These are phyloP conservation scores for Luffa aegyptiaca DNA, from an alignment of 306 rosid genomes.

Conservation along the genomic window DNA sequence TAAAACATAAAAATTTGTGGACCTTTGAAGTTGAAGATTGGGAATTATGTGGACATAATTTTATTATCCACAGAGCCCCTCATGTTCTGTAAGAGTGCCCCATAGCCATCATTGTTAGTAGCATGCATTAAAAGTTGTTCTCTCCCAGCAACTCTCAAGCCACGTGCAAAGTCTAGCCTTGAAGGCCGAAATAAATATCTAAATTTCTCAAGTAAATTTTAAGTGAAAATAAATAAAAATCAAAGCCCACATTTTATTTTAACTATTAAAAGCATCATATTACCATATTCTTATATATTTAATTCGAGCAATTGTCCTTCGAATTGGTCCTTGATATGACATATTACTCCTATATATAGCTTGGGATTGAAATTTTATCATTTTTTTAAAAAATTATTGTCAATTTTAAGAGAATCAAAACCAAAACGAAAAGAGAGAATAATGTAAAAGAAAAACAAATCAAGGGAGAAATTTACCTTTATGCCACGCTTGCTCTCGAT, in stretches of 20 bases:
- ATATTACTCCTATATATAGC: background rate
- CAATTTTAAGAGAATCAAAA: background rate
- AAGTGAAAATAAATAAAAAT: background rate
- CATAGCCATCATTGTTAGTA: conserved; percentile 8
- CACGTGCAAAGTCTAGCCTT: conserved; percentile 15
- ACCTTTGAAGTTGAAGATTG: background rate
- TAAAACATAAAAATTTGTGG: background rate
- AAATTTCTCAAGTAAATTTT: background rate
- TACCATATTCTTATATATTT: background rate
- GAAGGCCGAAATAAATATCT: background rate
- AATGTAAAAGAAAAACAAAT: background rate
- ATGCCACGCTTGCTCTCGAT: background rate
- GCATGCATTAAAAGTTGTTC: conserved; percentile 11
- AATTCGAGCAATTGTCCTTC: too few species aligned
- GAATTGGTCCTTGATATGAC: background rate
- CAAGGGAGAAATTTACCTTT: background rate
- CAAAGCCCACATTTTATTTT: background rate
- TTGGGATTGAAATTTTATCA: background rate
- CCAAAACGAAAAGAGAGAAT: background rate
- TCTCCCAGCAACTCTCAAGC: background rate
- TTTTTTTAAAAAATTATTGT: background rate
- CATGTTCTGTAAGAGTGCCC: background rate
- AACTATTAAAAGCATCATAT: background rate
- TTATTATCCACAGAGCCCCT: background rate
- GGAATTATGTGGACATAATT: conserved; percentile 13